Evolutionary conservation across 495 filamentous ascomycete species (phyloP).

Genomic region (Neurospora pannonica): DNA sequence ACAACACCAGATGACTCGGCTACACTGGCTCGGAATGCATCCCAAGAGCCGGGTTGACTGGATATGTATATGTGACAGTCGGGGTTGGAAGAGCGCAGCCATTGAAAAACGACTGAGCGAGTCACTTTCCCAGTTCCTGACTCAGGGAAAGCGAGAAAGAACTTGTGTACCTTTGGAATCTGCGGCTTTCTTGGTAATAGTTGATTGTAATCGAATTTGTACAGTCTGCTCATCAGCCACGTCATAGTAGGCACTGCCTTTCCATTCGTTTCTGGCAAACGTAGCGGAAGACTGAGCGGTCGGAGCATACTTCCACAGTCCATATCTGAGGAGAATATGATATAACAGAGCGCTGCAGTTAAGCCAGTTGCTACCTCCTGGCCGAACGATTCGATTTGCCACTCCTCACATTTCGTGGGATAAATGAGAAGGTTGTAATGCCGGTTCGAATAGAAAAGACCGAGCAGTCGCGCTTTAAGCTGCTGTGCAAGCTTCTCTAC

Average conservation of each 20-base stretch:
- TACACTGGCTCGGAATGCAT: constrained; percentile 11
- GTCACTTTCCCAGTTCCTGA: constrained; percentile 1
- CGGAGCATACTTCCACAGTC: constrained; percentile 13
- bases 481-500: constrained; percentile 22
- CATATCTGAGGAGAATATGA: constrained; percentile 22
- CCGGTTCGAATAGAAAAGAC: constrained; percentile 18
- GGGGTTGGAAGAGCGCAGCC: constrained; percentile 20
- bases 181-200: constrained; percentile 14
- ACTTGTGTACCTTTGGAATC: constrained; percentile 1
- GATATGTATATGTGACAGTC: constrained; percentile 19
- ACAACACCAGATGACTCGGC: constrained; percentile 13
- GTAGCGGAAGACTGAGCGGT: neutral
- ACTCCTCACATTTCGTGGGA: constrained; percentile 29
- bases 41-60: constrained; percentile 18
- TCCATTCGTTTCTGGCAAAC: neutral
- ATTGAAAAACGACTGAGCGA: constrained; percentile 10
- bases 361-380: constrained; percentile 11
- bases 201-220: constrained; percentile 14
- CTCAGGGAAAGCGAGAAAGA: constrained; percentile 24
- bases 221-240: constrained; percentile 16
- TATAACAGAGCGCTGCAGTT: constrained; percentile 21
- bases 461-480: constrained; percentile 21
- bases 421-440: constrained; percentile 32
- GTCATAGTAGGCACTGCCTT: neutral
- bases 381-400: constrained; percentile 18